Base-by-base conservation (phyloP, 2,329 filamentous ascomycete genomes). In the Tolypocladium inflatum region DNA sequence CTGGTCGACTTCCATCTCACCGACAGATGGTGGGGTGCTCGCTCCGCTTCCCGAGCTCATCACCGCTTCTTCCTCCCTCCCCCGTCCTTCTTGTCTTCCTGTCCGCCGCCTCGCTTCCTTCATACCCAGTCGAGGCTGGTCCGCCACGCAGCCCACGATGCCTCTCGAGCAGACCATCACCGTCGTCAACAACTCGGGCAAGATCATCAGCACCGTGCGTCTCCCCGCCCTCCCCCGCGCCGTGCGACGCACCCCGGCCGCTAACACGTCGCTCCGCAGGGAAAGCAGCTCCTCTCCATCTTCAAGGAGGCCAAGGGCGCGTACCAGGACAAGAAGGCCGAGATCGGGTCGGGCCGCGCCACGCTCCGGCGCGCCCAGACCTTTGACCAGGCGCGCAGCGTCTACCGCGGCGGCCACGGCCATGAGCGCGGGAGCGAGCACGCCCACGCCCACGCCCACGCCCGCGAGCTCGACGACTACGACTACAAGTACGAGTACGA, bases 241-340 rank as follows among this genome's bases (percentile, higher is more conserved):
- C 10, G 53, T n/a, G 37, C 38, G 38, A 55, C 26, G 15, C 2
- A 41, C 63, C 64, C 11, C 21, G 9, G 21, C 42, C 42, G 26
- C 48, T 35, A 51, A 51, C 48, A 33, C 7, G 48, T 17, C 26
- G 26, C 48, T 35, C 19, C 19, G 48, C 68, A 95, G 91, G 91
- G 91, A 68, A 96, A 95, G 75, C 90, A 96, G 66, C 79, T 97
- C 30, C 83, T 95, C 68, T 87, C 86, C 70, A 88, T 97, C 68
- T 95, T 96, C 80, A 96, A 91, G 71, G 91, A 97, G 70, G 93
- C 92, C 62, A 91, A 90, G 70, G 85, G 87, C 57, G 89, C 90
- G 59, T 97, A 97, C 74, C 82, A 87, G 58, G 90, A 96, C 68
- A 90, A 90, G 69, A 96, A 95, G 72, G 88, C 90, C 8, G 85